phyloP scores from a whole-genome alignment of 352 stramenopile species.

The Hyaloperonospora arabidopsidis region DNA sequence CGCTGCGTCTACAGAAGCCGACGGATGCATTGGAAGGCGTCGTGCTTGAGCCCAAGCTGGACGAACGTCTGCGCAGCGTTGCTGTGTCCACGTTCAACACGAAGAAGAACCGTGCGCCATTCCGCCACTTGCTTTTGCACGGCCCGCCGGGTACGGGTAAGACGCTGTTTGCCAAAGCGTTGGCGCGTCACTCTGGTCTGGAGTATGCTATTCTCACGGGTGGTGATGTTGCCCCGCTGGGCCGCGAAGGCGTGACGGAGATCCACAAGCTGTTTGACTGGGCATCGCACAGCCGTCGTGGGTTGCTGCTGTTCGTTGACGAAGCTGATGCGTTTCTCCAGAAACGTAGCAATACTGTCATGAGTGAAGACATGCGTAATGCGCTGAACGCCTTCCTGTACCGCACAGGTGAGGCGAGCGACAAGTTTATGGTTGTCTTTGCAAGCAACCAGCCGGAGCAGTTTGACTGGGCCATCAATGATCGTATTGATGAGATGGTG shows the following conservation, averaged over 20 bases:
- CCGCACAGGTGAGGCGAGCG: conserved; percentile 93
- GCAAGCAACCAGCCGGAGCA: conserved; percentile 98
- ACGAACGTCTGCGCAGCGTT: conserved; percentile 91
- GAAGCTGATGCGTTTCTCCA: conserved; percentile 99
- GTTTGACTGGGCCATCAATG: conserved; percentile 98
- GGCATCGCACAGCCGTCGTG: conserved; percentile 91
- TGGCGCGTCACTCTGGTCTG: conserved; percentile 93
- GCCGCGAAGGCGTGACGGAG: conserved; percentile 95
- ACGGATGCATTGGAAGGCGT: conserved; percentile 93
- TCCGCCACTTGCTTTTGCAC: conserved; percentile 96
- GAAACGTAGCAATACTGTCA: conserved; percentile 90
- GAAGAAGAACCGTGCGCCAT: conserved; percentile 97
- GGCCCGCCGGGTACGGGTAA: conserved; percentile 98
- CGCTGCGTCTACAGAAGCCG: conserved; percentile 83
- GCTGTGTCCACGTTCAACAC: conserved; percentile 97
- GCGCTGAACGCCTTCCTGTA: conserved; percentile 99
- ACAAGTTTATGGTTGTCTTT: conserved; percentile 99
- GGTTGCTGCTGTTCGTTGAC: conserved; percentile 97
- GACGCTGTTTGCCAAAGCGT: conserved; percentile 96
- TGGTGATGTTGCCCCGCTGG: conserved; percentile 97
- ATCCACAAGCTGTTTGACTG: conserved; percentile 99
- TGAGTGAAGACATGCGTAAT: conserved; percentile 97
- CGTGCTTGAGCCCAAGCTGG: conserved; percentile 91
- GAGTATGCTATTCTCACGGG: conserved; percentile 99
- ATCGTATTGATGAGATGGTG: conserved; percentile 99